Evolutionary conservation across 768 basidiomycete genomes (phyloP).

Genomic region (Boletus barrowsii): DNA sequence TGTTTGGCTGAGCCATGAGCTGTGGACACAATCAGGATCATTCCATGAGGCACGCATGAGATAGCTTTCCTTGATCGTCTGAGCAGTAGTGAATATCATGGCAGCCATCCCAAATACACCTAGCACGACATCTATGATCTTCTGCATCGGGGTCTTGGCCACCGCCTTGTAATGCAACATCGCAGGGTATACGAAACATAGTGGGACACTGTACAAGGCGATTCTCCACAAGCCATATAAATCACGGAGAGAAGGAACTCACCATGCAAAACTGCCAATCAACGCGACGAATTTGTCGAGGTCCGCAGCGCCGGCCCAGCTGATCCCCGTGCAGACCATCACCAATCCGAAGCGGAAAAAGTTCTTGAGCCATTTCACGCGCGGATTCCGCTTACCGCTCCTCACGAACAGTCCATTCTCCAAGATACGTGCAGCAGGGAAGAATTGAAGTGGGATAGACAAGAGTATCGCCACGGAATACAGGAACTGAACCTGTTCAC

Average conservation of each 20-base stretch:
- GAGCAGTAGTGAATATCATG: constrained; percentile 74
- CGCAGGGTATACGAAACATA: constrained; percentile 93
- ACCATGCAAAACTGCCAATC: constrained; percentile 94
- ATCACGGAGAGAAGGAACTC: constrained; percentile 23
- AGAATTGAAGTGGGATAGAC: constrained; percentile 91
- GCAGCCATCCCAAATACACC: constrained; percentile 72
- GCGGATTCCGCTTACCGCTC: constrained; percentile 76
- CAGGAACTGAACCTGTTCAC: constrained; percentile 67
- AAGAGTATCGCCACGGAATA: constrained; percentile 92
- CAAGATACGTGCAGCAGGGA: constrained; percentile 96
- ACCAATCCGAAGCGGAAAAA: constrained; percentile 75
- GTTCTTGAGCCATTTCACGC: constrained; percentile 98
- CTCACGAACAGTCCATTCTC: constrained; percentile 91
- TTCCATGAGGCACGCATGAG: not conserved
- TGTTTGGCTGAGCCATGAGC: constrained; percentile 59
- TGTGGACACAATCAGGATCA: constrained; percentile 26
- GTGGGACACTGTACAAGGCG: constrained; percentile 62
- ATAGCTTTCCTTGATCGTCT: constrained; percentile 63
- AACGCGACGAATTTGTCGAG: constrained; percentile 95
- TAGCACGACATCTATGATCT: constrained; percentile 65
- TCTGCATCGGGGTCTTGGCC: constrained; percentile 66
- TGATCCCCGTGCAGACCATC: constrained; percentile 76
- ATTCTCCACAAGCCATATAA: constrained; percentile 5
- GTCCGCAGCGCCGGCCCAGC: constrained; percentile 80
- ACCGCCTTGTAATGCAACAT: constrained; percentile 90